Conservation (phyloP, 306 rosid genomes). For the Comarum palustre region DNA sequence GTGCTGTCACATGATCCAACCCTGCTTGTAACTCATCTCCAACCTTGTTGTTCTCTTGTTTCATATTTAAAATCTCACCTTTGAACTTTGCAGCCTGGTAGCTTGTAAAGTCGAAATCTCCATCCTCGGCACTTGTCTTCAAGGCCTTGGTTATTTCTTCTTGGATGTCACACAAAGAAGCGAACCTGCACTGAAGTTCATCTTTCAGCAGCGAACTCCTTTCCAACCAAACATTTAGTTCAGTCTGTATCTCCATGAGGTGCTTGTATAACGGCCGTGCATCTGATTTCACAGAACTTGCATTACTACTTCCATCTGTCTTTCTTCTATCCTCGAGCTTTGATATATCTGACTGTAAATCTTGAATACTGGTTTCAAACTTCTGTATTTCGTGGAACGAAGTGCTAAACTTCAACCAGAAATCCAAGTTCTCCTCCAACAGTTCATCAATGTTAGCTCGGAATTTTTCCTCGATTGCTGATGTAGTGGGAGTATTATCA, state of each 20-base stretch:
- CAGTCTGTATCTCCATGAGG: conserved; percentile 71
- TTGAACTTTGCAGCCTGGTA: conserved; percentile 96
- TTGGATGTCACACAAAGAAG: conserved; percentile 75
- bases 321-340: conserved; percentile 49
- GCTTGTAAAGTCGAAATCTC: conserved; percentile 83
- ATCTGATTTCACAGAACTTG: conserved; percentile 53
- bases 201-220: conserved; percentile 52
- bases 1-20: conserved; percentile 50
- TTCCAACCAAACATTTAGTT: conserved; percentile 66
- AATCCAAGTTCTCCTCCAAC: conserved; percentile 80
- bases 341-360: conserved; percentile 51
- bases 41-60: conserved; percentile 88
- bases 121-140: conserved; percentile 81
- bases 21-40: conserved; percentile 81
- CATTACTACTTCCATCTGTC: conserved; percentile 41
- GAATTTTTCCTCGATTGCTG: conserved; percentile 64
- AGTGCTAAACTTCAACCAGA: conserved; percentile 83
- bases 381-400: conserved; percentile 65
- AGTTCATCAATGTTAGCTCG: conserved; percentile 67
- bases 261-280: conserved; percentile 80
- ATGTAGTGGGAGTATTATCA: conserved; percentile 36
- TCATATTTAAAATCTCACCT: conserved; percentile 96
- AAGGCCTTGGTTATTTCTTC: conserved; percentile 77
- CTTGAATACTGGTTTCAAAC: conserved; percentile 59
- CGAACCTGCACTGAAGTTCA: conserved; percentile 60